These are phyloP conservation scores for Pyrenula aspistea DNA, from an alignment of 495 filamentous ascomycete species.

Conservation along the genomic window DNA sequence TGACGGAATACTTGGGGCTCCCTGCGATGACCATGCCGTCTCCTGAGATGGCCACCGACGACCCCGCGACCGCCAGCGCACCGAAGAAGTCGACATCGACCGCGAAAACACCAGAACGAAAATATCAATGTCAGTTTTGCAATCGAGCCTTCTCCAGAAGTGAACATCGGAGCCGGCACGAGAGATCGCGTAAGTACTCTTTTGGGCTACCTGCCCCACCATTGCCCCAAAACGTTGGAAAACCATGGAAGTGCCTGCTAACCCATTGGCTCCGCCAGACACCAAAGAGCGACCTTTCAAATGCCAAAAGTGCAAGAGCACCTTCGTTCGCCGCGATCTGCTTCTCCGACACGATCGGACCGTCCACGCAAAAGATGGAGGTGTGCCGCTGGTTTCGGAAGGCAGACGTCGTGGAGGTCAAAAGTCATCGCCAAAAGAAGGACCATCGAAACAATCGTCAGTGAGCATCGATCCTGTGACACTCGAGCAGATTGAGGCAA, in stretches of 20 bases:
- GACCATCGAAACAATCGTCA: slow-evolving; percentile 60
- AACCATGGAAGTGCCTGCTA: slow-evolving; percentile 5
- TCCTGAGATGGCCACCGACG: slow-evolving; percentile 36
- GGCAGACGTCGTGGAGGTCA: slow-evolving; percentile 71
- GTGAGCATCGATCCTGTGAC: slow-evolving; percentile 79
- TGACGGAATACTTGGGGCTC: background rate
- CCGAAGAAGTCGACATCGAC: slow-evolving; percentile 37
- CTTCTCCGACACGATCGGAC: slow-evolving; percentile 95
- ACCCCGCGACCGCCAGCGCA: slow-evolving; percentile 56
- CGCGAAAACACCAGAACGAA: slow-evolving; percentile 64
- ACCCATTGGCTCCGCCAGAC: slow-evolving; percentile 41
- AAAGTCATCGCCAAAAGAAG: slow-evolving; percentile 53
- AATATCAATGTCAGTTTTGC: slow-evolving; percentile 99
- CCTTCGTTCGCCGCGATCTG: slow-evolving; percentile 93
- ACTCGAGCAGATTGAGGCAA: slow-evolving; percentile 89
- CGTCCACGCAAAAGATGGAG: slow-evolving; percentile 97
- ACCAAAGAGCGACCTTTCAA: slow-evolving; percentile 99
- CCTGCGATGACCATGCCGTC: slow-evolving; percentile 6
- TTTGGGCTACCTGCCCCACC: slow-evolving; percentile 2
- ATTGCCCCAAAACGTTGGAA: slow-evolving; percentile 5
- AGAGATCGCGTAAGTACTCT: slow-evolving; percentile 86
- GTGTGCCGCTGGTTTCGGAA: slow-evolving; percentile 87
- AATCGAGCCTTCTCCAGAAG: slow-evolving; percentile 92
- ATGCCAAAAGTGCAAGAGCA: slow-evolving; percentile 94
- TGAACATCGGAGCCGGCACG: slow-evolving; percentile 93